These are phyloP conservation scores for Torrubiellomyces zombiae DNA, from an alignment of 2,329 filamentous ascomycete species.

Conservation along the genomic window DNA sequence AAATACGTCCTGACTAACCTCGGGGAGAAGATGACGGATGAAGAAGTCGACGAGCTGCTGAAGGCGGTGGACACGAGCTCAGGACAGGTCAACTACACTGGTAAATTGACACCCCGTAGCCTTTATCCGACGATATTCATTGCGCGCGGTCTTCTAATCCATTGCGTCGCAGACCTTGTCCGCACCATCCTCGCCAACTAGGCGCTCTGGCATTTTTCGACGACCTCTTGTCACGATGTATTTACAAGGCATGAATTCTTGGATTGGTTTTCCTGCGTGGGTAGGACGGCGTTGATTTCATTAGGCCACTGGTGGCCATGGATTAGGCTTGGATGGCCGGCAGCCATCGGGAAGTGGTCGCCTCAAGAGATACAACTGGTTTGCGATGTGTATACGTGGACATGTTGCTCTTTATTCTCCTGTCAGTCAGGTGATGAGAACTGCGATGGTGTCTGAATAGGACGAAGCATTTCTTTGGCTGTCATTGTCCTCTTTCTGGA, in stretches of 20 bases:
- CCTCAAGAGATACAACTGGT: no score
- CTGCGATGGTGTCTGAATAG: no score
- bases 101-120: conserved; percentile 31
- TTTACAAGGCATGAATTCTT: conserved; percentile 1
- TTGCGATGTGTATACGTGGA: no score
- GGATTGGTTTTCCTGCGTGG: conserved; percentile 15
- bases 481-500: no score
- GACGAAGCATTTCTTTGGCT: no score
- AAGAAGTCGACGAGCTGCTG: conserved; percentile 95
- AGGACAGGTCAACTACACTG: conserved; percentile 94
- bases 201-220: conserved; percentile 5
- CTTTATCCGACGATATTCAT: not conserved
- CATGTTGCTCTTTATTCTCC: no score
- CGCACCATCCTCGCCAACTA: conserved; percentile 77
- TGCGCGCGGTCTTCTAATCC: not conserved
- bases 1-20: conserved; percentile 96
- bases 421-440: no score
- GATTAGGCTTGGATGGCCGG: conserved; percentile 1
- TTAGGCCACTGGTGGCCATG: no score
- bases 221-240: no score
- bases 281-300: conserved; percentile 16
- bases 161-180: conserved; percentile 48
- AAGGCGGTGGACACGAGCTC: conserved; percentile 95
- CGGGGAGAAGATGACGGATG: conserved; percentile 98
- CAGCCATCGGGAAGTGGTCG: no score